Evolutionary conservation across 164 flowering plant species (phyloP).

Genomic region (Kingdonia uniflora): DNA sequence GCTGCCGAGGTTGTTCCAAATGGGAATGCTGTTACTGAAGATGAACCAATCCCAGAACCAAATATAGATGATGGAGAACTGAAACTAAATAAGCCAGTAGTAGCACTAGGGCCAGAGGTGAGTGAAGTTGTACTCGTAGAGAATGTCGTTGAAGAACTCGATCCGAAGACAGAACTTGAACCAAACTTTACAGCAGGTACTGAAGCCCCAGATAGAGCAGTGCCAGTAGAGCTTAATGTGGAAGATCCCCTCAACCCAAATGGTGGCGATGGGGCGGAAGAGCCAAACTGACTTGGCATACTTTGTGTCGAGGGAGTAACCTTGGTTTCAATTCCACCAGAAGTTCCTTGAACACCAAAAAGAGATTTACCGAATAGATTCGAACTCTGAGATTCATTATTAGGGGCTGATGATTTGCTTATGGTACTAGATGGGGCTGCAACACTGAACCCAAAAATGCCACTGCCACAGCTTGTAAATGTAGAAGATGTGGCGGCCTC

Average conservation of each 20-base stretch:
- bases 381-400: neutral
- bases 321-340: conserved; percentile 15
- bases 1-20: conserved; percentile 41
- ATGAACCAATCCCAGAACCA: conserved; percentile 23
- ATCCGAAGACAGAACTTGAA: conserved; percentile 34
- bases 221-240: conserved; percentile 22
- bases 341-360: conserved; percentile 20
- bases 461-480: neutral
- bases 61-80: conserved; percentile 24
- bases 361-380: conserved; percentile 15
- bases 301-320: conserved; percentile 23
- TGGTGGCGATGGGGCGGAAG: conserved; percentile 36
- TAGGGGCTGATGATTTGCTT: too few relatives aligned
- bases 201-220: conserved; percentile 32
- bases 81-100: conserved; percentile 24
- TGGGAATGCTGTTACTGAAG: conserved; percentile 26
- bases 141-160: conserved; percentile 28
- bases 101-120: conserved; percentile 12
- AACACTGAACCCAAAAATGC: neutral
- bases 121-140: conserved; percentile 7
- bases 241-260: conserved; percentile 32
- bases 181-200: conserved; percentile 26
- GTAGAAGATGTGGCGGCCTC: neutral
- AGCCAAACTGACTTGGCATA: conserved; percentile 31
- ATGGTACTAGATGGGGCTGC: neutral